Percentiles rank a stretch among this genome's conserved stretches.
Conservation (phyloP, 495 filamentous ascomycete species). For the Penicillium cataractarum region DNA sequence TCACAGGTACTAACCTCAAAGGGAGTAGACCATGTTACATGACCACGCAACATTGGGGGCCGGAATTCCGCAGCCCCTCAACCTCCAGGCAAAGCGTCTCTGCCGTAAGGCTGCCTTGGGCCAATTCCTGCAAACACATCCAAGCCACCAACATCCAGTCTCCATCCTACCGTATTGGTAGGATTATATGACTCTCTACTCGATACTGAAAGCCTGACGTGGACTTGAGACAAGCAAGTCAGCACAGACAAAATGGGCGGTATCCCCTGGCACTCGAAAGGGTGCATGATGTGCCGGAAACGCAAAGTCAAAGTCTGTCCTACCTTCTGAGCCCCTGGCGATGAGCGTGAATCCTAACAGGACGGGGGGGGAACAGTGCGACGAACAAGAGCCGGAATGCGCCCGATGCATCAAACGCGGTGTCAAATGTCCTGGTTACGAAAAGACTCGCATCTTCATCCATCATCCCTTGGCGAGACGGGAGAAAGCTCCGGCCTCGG, state of each 20-base stretch:
- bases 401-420: constrained; percentile 8
- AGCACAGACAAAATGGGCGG: constrained; percentile 9
- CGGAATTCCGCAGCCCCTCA: not conserved
- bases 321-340: not conserved
- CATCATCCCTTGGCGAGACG: constrained; percentile 4
- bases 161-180: not conserved
- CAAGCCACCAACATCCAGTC: not conserved
- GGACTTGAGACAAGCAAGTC: not conserved
- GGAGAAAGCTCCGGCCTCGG: not conserved
- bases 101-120: not conserved
- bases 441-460: constrained; percentile 8
- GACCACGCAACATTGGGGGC: constrained; percentile 1
- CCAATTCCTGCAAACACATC: not conserved
- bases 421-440: constrained; percentile 11
- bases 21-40: not conserved
- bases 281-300: constrained; percentile 5
- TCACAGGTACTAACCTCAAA: not conserved
- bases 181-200: not conserved
- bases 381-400: constrained; percentile 14
- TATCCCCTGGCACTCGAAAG: constrained; percentile 13
- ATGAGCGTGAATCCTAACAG: not conserved
- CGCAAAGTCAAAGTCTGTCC: constrained; percentile 12
- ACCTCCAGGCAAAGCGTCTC: not conserved
- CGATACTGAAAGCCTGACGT: not conserved
- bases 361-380: constrained; percentile 1